These are phyloP conservation scores for Actinomortierella ambigua DNA, from an alignment of 371 early-diverging fungal species.

Conservation along the genomic window DNA sequence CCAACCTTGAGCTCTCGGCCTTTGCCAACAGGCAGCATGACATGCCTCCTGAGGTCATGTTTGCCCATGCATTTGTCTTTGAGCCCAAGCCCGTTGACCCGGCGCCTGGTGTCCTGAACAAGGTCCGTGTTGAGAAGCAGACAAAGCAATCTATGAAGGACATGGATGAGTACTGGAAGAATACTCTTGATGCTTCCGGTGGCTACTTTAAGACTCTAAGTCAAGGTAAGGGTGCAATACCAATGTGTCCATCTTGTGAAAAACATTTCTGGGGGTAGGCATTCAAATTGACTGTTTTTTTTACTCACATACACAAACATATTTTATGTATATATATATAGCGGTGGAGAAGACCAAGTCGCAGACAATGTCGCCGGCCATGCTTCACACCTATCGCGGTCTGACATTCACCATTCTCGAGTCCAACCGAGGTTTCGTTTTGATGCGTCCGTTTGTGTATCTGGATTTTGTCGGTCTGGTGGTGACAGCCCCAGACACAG, in stretches of 20 bases:
- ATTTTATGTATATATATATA: too few species aligned
- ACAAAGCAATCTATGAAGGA: slow-evolving; percentile 14
- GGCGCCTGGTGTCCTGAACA: too few species aligned
- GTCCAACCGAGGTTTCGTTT: slow-evolving; percentile 3
- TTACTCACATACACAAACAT: too few species aligned
- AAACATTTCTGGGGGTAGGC: too few species aligned
- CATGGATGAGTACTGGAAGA: slow-evolving; percentile 20
- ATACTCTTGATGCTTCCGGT: slow-evolving; percentile 1
- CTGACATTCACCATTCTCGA: slow-evolving; percentile 1
- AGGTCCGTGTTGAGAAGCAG: too few species aligned
- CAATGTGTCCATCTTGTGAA: too few species aligned
- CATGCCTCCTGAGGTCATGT: slow-evolving; percentile 5
- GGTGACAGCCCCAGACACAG: slow-evolving; percentile 25
- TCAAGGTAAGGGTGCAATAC: slow-evolving; percentile 14
- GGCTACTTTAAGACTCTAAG: slow-evolving; percentile 10
- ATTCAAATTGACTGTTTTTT: too few species aligned
- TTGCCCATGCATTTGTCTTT: slow-evolving; percentile 13
- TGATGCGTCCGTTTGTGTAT: slow-evolving; percentile 27
- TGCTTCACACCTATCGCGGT: slow-evolving; percentile 12
- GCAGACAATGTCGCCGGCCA: slow-evolving; percentile 4
- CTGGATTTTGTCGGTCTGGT: slow-evolving; percentile 27
- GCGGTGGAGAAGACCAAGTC: not conserved
- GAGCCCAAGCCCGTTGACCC: too few species aligned
- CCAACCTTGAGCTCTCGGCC: slow-evolving; percentile 14
- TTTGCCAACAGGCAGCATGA: slow-evolving; percentile 4